Base-by-base conservation (phyloP, 2,329 filamentous ascomycete genomes). In the Scedosporium minutisporum region DNA sequence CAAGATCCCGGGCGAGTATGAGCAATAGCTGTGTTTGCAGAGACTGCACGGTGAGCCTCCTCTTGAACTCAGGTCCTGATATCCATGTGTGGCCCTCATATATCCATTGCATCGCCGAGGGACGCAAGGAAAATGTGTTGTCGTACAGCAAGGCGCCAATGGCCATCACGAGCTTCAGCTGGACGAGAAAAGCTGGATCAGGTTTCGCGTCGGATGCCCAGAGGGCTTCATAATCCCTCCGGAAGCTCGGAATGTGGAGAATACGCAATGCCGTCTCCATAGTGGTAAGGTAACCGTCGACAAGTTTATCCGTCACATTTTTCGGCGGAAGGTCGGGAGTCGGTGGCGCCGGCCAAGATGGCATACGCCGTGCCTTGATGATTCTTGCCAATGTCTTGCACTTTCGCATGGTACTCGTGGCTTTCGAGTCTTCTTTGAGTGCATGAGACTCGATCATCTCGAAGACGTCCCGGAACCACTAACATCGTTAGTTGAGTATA, bases 11-110 rank as follows among this genome's bases (percentile, higher is more conserved):
- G 68, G 79, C 78, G 1, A 82, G 64, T 3, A 80, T 64, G 1
- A 80, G 72, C 0, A 82, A 68, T 2, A 80, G 69, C 6, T 74
- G 72, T 0, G 70, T 76, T 64, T 87, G 84, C 0, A 87, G 64
- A n/a, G 74, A 76, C 33, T 78, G 76, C 0, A 86, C 71, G 1
- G 73, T 77, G 0, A 86, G 72, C 0, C 77, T 72, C 0, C 77
- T 74, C 64, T 87, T 87, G 67, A 78, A 80, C 3, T 78, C 73
- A 0, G 84, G 84, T 4, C 77, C 76, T 0, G 79, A 78, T 0
- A 82, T 60, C 80, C 81, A 87, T 0, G 77, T 77, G 55, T 83
- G 80, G 0, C 79, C 83, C 65, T 85, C 82, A 62, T 82, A 81
- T 0, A 86, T 71, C 84, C 84, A 87, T 29, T 71, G 75, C n/a